phyloP scores from a whole-genome alignment of 805 yeast genomes.

The Wickerhamomyces mucosus region DNA sequence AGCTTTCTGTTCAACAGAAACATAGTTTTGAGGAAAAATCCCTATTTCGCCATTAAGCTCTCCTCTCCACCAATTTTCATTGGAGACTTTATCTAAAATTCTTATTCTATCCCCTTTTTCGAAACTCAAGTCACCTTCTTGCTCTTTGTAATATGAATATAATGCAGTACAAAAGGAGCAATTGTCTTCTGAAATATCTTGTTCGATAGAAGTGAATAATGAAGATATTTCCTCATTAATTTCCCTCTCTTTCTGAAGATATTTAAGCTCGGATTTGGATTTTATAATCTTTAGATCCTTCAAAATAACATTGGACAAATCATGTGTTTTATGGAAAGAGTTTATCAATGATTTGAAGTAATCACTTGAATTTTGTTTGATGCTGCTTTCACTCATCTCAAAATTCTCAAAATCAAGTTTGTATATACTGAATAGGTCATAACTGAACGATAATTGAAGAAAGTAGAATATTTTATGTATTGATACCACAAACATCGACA shows the following conservation, averaged over 20 bases:
- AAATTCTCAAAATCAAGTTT: slow-evolving; percentile 5
- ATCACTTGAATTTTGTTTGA: not conserved
- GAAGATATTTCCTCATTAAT: not conserved
- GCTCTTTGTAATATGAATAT: slow-evolving; percentile 28
- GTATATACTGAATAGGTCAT: slow-evolving; percentile 21
- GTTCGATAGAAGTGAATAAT: not conserved
- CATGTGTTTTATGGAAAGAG: slow-evolving; percentile 2
- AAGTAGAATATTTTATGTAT: slow-evolving; percentile 25
- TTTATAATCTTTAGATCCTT: slow-evolving; percentile 5
- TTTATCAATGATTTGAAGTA: slow-evolving; percentile 6
- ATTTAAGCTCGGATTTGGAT: slow-evolving; percentile 3
- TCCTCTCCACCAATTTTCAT: slow-evolving; percentile 19
- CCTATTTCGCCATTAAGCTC: slow-evolving; percentile 12
- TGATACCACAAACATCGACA: slow-evolving; percentile 23
- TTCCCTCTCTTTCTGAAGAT: not conserved
- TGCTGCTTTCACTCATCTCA: slow-evolving; percentile 8
- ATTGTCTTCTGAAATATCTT: slow-evolving; percentile 5
- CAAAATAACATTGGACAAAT: slow-evolving; percentile 1
- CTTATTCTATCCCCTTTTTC: slow-evolving; percentile 32
- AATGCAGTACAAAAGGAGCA: slow-evolving; percentile 27
- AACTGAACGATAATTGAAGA: slow-evolving; percentile 26
- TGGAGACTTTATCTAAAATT: slow-evolving; percentile 20
- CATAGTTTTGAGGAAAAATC: slow-evolving; percentile 16
- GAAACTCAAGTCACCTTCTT: slow-evolving; percentile 34
- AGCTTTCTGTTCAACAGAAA: slow-evolving; percentile 2